phyloP scores from a whole-genome alignment of 805 yeast genomes.

The Wickerhamiella lipophila region DNA sequence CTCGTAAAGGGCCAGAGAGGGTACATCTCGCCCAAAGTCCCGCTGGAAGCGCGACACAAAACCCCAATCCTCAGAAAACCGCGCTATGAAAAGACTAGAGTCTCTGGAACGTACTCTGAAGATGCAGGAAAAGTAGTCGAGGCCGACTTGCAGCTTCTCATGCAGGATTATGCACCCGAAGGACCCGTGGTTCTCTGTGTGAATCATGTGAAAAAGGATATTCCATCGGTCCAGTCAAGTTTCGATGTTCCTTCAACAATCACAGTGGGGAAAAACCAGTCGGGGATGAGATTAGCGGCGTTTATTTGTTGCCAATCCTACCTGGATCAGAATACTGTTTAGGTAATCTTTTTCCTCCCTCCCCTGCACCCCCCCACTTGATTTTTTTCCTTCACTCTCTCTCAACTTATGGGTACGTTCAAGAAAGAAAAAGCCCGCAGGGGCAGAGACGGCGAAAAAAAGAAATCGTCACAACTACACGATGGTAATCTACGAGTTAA shows the following conservation, averaged over 20 bases:
- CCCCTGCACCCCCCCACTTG: background rate
- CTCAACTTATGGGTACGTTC: slow-evolving; percentile 63
- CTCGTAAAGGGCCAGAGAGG: slow-evolving; percentile 5
- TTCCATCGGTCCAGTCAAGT: background rate
- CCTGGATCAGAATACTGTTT: background rate
- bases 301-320: slow-evolving; percentile 1
- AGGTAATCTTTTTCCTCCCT: slow-evolving; percentile 1
- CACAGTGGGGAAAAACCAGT: slow-evolving; percentile 1
- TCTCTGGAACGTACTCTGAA: background rate
- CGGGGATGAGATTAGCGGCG: slow-evolving; percentile 7
- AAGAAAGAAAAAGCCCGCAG: slow-evolving; percentile 87
- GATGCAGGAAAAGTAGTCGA: background rate
- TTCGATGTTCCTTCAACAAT: background rate
- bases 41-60: background rate
- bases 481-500: slow-evolving; percentile 88
- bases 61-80: background rate
- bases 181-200: slow-evolving; percentile 3
- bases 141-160: background rate
- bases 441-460: slow-evolving; percentile 62
- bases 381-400: too few species aligned
- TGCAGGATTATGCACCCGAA: slow-evolving; percentile 2
- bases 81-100: background rate
- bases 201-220: background rate
- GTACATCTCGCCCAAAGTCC: background rate
- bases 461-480: slow-evolving; percentile 23